Evolutionary conservation across 192 early-diverging fungal species (phyloP), one percentile per base, ranked within the genome.

Genomic region (Podila clonocystis): DNA sequence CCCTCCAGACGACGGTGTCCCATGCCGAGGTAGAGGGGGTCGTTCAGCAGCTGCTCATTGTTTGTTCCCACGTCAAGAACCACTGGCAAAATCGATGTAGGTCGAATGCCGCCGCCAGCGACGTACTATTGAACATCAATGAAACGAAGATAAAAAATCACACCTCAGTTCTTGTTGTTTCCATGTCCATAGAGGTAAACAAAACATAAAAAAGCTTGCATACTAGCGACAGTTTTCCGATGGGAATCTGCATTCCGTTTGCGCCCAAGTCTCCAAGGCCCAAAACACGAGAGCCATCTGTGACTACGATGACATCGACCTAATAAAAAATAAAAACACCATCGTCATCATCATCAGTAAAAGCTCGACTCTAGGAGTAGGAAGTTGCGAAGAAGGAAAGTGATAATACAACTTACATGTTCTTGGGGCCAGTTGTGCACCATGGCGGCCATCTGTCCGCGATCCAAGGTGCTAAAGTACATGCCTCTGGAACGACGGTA

Each of bases 181-280:
- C 11, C 41, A 45, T 17, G 41, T 45, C 41, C 12, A 45, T 15
- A 15, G 13, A 45, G 41, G 41, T 45, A 45, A 45, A 4, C 34
- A 36, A 0, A 36, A 36, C n/a, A n/a, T n/a, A n/a, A 4, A 15
- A 17, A 15, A 45, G 12, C 41, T 55, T 28, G 17, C 66, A 24
- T 73, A 80, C 77, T 67, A 80, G 52, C 5, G 77, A 80, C 12
- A 99, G 93, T 75, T 97, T 99, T 80, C 96, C 96, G 57, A 97
- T 93, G 22, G 95, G 94, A 72, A 99, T 99, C 45, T 95, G 95
- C 91, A 97, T 95, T 48, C 97, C 97, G 78, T 96, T 96, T 52
- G 97, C 91, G 65, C 97, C 97, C 59, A 96, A 87, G 73, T 98
- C 97, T 65, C 97, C 97, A 36, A 98, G 88, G 24, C 97, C 97